These are phyloP conservation scores for Cronartium ribicola DNA, from an alignment of 1,284 basidiomycete genomes.

Conservation along the genomic window DNA sequence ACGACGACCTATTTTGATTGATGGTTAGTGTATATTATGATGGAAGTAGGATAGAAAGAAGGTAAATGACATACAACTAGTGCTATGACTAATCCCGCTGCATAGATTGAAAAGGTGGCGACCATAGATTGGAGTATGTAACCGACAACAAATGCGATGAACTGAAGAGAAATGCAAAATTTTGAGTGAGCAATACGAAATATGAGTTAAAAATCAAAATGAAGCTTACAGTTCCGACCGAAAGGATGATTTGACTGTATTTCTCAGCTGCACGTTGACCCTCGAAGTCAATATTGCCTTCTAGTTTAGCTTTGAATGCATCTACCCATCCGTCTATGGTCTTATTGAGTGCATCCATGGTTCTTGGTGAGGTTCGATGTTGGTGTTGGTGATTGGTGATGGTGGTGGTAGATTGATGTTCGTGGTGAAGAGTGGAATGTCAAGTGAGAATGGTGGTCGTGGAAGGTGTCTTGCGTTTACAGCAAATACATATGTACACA, in stretches of 20 bases:
- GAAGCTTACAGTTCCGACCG: constrained; percentile 10
- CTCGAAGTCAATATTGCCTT: constrained; percentile 40
- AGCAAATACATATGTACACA: too few relatives aligned
- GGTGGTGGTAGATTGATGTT: neutral
- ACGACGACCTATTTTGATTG: constrained; percentile 23
- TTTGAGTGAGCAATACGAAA: neutral
- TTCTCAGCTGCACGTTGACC: constrained; percentile 24
- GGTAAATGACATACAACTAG: constrained; percentile 7
- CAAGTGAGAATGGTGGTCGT: too few relatives aligned
- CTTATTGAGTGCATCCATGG: constrained; percentile 14
- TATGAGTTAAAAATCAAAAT: neutral
- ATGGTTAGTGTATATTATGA: neutral
- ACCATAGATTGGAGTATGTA: constrained; percentile 32
- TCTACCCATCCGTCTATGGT: constrained; percentile 33
- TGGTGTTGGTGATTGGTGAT: neutral
- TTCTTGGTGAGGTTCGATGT: neutral
- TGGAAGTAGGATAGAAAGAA: neutral
- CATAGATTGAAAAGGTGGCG: constrained; percentile 22
- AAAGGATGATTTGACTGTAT: constrained; percentile 20
- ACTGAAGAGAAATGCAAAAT: constrained; percentile 2
- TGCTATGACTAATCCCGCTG: constrained; percentile 12
- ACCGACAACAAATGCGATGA: constrained; percentile 17
- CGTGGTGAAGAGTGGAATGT: neutral
- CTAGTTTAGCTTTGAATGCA: constrained; percentile 8
- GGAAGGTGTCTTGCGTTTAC: too few relatives aligned